Evolutionary conservation across 176 grass and related monocot genomes (phyloP).

Genomic region (Urochloa ruziziensis): DNA sequence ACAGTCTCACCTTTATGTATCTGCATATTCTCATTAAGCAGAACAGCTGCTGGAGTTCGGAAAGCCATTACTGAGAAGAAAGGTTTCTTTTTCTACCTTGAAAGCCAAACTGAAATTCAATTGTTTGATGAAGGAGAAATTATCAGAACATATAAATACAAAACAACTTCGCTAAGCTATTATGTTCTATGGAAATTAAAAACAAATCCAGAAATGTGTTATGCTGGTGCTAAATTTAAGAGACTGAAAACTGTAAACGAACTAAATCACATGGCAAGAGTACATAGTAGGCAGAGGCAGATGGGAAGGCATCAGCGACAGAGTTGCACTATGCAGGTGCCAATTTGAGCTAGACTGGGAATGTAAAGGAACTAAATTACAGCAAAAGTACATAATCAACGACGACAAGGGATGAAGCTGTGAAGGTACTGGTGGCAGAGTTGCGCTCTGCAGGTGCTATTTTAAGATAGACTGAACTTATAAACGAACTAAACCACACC

Average conservation of each 20-base stretch:
- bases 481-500: neutral
- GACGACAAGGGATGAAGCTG: no score
- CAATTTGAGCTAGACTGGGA: neutral
- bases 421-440: neutral
- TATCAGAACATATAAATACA: conserved; percentile 13
- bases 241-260: neutral
- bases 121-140: neutral
- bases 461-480: neutral
- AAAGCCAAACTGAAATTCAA: neutral
- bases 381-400: neutral
- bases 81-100: neutral
- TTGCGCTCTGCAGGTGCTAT: neutral
- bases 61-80: conserved; percentile 57
- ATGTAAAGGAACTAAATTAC: neutral
- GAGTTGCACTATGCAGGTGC: neutral
- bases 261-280: neutral
- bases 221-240: neutral
- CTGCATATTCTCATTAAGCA: conserved; percentile 55
- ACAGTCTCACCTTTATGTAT: conserved; percentile 40
- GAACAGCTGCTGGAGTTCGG: conserved; percentile 30
- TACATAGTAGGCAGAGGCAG: neutral
- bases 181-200: neutral
- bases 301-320: neutral
- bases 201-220: neutral
- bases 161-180: neutral